Base-by-base conservation (phyloP, 2,329 filamentous ascomycete genomes). In the Coniosporium tulheliwenetii region DNA sequence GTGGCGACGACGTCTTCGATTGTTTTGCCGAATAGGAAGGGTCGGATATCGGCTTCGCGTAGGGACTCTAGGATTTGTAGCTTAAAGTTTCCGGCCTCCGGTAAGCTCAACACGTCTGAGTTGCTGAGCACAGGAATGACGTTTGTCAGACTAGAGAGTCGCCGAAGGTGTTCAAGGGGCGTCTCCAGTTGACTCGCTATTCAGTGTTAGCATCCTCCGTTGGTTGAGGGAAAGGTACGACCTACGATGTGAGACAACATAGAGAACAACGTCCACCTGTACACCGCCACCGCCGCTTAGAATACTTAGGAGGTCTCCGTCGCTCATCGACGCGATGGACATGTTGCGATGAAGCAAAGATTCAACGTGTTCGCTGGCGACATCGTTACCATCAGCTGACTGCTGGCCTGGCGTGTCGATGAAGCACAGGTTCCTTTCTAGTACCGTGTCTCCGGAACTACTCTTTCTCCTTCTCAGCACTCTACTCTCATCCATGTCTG, bases 391-490 rank as follows among this genome's bases (percentile, higher is more conserved):
- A 34, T 47, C 48, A 36, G 48, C 51, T 14, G 52, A 48, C 5
- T 49, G 53, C 45, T 15, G 44, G 10, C 79, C 78, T 9, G 81
- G 76, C 2, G 83, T 89, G 61, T 96, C 89, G 43, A 95, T 78
- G 55, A 98, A 95, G 58, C 85, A 94, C 5, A 98, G 63, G 54
- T 98, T 98, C 29, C 89, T 75, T 55, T 96, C 89, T 37, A 96
- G 65, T 33, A 95, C 73, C 15, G 77, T 73, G 47, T 91, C 86
- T 7, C 78, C 77, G 39, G 76, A 64, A 52, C 82, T 89, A 26
- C 19, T 26, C 55, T 79, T 83, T 51, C 81, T 62, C 29, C 65
- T 71, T 52, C 77, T 71, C 37, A 73, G 67, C 45, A 73, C 63
- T 19, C 67, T 67, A 43, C 72, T 75, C 45, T 81, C 76, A 41